These are phyloP conservation scores for Mortierella sp. DNA, from an alignment of 371 early-diverging fungal species.

Conservation along the genomic window DNA sequence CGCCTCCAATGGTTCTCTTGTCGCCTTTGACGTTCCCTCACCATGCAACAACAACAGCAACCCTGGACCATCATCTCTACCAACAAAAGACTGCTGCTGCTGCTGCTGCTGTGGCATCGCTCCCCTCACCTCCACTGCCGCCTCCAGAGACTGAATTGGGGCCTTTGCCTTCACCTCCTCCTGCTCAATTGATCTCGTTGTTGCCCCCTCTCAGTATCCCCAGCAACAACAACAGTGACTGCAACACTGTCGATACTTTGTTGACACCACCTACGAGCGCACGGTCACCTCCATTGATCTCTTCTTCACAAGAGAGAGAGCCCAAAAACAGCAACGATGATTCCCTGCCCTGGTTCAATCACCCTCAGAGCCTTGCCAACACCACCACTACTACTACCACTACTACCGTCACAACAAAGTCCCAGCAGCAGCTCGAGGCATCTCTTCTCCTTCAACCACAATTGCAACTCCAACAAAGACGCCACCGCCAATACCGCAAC, in stretches of 20 bases:
- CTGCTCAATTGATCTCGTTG: slow-evolving; percentile 14
- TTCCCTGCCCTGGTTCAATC: slow-evolving; percentile 28
- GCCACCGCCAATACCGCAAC: background rate
- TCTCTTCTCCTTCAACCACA: background rate
- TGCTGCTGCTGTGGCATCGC: background rate
- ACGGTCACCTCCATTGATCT: background rate
- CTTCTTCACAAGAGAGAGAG: background rate
- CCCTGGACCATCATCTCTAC: background rate
- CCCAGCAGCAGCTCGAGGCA: background rate
- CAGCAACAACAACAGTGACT: background rate
- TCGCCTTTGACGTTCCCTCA: slow-evolving; percentile 28
- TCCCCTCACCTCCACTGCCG: slow-evolving; percentile 12
- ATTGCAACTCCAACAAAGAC: slow-evolving; percentile 4
- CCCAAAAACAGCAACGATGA: background rate
- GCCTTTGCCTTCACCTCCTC: background rate
- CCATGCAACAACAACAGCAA: too few species aligned
- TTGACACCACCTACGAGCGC: slow-evolving; percentile 1
- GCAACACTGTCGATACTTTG: background rate
- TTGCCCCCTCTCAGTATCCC: slow-evolving; percentile 34
- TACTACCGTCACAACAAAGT: background rate
- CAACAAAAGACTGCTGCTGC: background rate
- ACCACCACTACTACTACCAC: background rate
- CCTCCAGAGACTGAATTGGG: background rate
- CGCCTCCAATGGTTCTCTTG: slow-evolving; percentile 18
- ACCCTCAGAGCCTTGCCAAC: slow-evolving; percentile 24